phyloP scores from a whole-genome alignment of 176 grass and related monocot species.

The Melocanna baccifera region DNA sequence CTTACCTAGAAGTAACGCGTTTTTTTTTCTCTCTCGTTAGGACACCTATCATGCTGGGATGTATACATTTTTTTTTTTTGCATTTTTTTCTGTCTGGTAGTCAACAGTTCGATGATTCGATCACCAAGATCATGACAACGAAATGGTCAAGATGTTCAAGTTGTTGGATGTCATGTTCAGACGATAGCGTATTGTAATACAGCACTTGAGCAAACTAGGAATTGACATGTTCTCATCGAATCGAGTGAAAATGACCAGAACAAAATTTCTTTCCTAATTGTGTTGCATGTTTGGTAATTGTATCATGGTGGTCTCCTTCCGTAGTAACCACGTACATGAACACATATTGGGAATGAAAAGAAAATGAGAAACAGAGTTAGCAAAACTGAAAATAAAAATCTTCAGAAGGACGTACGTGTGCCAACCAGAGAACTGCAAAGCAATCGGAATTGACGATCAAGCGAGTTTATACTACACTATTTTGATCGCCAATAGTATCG shows the following conservation, averaged over 20 bases:
- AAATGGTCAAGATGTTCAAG: constrained; percentile 31
- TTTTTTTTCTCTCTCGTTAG: neutral
- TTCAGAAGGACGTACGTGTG: neutral
- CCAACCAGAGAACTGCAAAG: neutral
- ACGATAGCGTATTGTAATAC: neutral
- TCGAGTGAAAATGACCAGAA: neutral
- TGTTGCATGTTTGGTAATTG: neutral
- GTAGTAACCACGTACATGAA: neutral
- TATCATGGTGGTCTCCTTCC: neutral
- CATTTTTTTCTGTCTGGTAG: constrained; percentile 8
- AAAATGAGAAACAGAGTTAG: neutral
- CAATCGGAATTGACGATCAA: neutral
- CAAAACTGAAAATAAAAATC: neutral
- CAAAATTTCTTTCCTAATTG: neutral
- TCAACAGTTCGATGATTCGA: neutral
- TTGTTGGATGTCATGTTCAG: constrained; percentile 32
- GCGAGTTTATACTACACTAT: neutral
- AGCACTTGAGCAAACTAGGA: neutral
- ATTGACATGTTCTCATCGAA: neutral
- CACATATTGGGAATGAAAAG: neutral
- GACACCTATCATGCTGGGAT: neutral
- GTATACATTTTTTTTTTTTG: neutral
- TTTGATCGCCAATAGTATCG: neutral
- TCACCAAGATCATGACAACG: neutral
- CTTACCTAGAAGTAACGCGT: neutral